These are phyloP conservation scores for Colletotrichum kahawae DNA, from an alignment of 2,329 filamentous ascomycete genomes.

Conservation along the genomic window DNA sequence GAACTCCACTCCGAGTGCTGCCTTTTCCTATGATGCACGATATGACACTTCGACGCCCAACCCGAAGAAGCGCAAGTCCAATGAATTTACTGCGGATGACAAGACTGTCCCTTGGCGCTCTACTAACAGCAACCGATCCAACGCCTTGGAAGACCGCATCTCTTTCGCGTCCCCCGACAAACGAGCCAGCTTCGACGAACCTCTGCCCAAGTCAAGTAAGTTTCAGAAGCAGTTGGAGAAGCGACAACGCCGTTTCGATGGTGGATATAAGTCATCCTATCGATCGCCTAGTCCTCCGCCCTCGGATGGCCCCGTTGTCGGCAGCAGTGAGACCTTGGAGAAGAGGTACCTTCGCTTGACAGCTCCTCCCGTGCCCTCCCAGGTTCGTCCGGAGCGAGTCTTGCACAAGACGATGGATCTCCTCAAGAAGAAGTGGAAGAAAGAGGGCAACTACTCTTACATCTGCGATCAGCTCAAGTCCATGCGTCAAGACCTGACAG, in stretches of 20 bases:
- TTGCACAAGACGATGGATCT: slow-evolving; percentile 85
- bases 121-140: slow-evolving; percentile 58
- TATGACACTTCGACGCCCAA: slow-evolving; percentile 33
- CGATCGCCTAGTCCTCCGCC: slow-evolving; percentile 63
- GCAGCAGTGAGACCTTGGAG: slow-evolving; percentile 82
- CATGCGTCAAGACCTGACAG: slow-evolving; percentile 94
- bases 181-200: slow-evolving; percentile 46
- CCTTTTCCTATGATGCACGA: slow-evolving; percentile 26
- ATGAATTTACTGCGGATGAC: slow-evolving; percentile 62
- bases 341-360: slow-evolving; percentile 96
- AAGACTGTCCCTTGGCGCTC: slow-evolving; percentile 74
- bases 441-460: slow-evolving; percentile 93
- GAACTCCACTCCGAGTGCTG: slow-evolving; percentile 38
- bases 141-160: slow-evolving; percentile 75
- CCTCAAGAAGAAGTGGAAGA: slow-evolving; percentile 92
- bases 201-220: slow-evolving; percentile 74
- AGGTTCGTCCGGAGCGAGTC: slow-evolving; percentile 83
- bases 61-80: slow-evolving; percentile 84
- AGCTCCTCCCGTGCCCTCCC: slow-evolving; percentile 83
- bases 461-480: slow-evolving; percentile 99
- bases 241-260: slow-evolving; percentile 86
- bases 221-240: slow-evolving; percentile 86
- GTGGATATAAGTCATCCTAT: slow-evolving; percentile 62
- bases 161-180: slow-evolving; percentile 62
- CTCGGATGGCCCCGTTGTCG: slow-evolving; percentile 76